Conservation (phyloP, 129 eudicot genomes). For the Flaveria ramosissima region DNA sequence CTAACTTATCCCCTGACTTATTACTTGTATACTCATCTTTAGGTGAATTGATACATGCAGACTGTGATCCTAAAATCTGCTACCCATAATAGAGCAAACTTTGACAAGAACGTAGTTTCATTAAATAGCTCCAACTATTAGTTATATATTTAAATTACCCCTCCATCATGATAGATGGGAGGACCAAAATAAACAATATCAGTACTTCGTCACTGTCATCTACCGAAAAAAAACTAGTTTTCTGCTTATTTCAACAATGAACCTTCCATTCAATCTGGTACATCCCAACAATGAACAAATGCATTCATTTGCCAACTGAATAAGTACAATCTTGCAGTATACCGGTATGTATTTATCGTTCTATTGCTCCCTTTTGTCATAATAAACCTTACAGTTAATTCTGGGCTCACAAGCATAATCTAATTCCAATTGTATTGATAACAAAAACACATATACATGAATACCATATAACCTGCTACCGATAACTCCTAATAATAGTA, state of each 20-base stretch:
- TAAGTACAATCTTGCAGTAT: neutral
- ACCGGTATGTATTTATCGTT: neutral
- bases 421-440: neutral
- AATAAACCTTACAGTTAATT: neutral
- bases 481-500: too few species aligned
- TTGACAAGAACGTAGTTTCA: neutral
- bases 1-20: neutral
- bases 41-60: neutral
- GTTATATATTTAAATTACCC: neutral
- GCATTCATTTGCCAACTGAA: neutral
- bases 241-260: neutral
- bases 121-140: neutral
- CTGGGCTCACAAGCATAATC: neutral
- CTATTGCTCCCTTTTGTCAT: neutral
- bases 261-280: conserved; percentile 9
- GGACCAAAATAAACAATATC: neutral
- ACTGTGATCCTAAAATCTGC: neutral
- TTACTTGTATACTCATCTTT: neutral
- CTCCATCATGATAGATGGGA: neutral
- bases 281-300: neutral
- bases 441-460: neutral
- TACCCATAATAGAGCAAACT: neutral
- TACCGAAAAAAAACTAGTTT: neutral
- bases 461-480: too few species aligned
- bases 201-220: neutral